Evolutionary conservation across 2,329 filamentous ascomycete species (phyloP).

Genomic region (Dryadomyces quercus-mongolicae): DNA sequence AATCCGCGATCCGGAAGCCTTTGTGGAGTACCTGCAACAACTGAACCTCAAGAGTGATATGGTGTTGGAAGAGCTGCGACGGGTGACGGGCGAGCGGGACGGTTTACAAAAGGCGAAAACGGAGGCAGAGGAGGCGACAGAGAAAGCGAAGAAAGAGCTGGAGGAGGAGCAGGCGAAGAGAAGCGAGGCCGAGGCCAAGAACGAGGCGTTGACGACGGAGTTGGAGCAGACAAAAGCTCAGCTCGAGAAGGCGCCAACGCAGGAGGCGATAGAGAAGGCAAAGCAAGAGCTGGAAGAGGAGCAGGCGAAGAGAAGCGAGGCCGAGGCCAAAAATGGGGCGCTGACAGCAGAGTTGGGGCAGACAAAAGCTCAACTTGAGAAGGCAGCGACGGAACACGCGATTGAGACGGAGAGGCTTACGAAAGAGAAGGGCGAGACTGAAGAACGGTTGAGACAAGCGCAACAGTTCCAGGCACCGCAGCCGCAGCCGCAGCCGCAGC

Average conservation of each 20-base stretch:
- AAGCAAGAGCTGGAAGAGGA: conserved; percentile 36
- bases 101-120: conserved; percentile 64
- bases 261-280: conserved; percentile 24
- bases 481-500: conserved; percentile 20
- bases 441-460: conserved; percentile 18
- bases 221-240: conserved; percentile 42
- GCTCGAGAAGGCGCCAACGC: conserved; percentile 54
- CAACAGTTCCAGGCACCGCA: conserved; percentile 8
- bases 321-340: conserved; percentile 56
- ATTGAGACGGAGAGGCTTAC: conserved; percentile 27
- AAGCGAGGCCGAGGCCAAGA: conserved; percentile 18
- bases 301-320: conserved; percentile 43
- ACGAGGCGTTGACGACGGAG: conserved; percentile 31
- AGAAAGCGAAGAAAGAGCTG: conserved; percentile 34
- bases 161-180: conserved; percentile 10
- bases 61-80: conserved; percentile 86
- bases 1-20: conserved; percentile 70
- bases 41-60: conserved; percentile 78
- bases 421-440: conserved; percentile 19
- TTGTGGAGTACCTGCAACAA: conserved; percentile 85
- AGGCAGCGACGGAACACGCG: conserved; percentile 31
- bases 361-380: conserved; percentile 37
- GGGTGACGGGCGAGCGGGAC: conserved; percentile 72
- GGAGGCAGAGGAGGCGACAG: conserved; percentile 33
- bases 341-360: conserved; percentile 57